A percentile compares a stretch with the other conserved stretches of the same genome.
Conservation (phyloP, 108 stramenopile genomes). For the Phaeodactylum tricornutum region DNA sequence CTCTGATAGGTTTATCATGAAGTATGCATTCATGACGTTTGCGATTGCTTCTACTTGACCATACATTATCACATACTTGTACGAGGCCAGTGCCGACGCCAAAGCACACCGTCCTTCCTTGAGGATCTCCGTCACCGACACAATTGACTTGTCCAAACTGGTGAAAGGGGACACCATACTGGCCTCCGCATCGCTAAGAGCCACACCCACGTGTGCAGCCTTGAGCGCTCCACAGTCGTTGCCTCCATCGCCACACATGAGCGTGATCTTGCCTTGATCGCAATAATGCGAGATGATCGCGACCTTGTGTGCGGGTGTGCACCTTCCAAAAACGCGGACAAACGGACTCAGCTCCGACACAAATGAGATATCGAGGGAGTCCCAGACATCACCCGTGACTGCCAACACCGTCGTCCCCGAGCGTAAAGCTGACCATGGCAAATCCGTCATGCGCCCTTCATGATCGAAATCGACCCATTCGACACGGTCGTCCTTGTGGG, state of each 20-base stretch:
- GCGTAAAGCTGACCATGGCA: neutral
- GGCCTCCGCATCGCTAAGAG: slow-evolving; percentile 59
- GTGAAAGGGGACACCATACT: slow-evolving; percentile 60
- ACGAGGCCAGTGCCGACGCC: slow-evolving; percentile 41
- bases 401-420: slow-evolving; percentile 23
- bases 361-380: slow-evolving; percentile 20
- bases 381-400: slow-evolving; percentile 47
- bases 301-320: slow-evolving; percentile 51
- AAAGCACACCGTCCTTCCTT: slow-evolving; percentile 56
- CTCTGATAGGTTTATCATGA: slow-evolving; percentile 40
- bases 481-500: neutral
- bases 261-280: slow-evolving; percentile 35
- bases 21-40: slow-evolving; percentile 41
- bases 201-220: slow-evolving; percentile 56
- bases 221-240: slow-evolving; percentile 64
- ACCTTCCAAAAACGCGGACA: slow-evolving; percentile 47
- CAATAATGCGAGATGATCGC: slow-evolving; percentile 43
- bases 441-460: neutral
- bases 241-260: slow-evolving; percentile 69
- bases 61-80: slow-evolving; percentile 68
- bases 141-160: slow-evolving; percentile 45
- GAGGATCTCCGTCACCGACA: slow-evolving; percentile 49
- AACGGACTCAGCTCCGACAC: slow-evolving; percentile 16
- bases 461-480: neutral
- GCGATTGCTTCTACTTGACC: slow-evolving; percentile 54